phyloP scores from a whole-genome alignment of 2,329 filamentous ascomycete genomes.

The Nigrospora sphaerica region DNA sequence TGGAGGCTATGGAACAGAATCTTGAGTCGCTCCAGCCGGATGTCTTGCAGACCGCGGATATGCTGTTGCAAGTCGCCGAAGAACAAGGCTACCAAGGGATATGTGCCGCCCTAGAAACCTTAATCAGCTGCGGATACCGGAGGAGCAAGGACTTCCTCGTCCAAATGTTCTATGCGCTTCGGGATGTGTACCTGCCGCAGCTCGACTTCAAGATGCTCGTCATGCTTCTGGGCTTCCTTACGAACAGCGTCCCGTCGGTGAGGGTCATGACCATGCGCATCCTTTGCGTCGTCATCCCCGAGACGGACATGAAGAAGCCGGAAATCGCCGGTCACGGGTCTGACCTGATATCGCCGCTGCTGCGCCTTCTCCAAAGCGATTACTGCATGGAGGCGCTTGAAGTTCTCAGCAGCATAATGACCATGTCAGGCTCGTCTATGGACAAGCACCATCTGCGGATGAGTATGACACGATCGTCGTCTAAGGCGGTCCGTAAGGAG shows the following conservation, averaged over 20 bases:
- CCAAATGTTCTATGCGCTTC: conserved; percentile 67
- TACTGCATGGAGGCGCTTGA: conserved; percentile 88
- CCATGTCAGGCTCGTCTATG: conserved; percentile 84
- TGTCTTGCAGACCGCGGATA: conserved; percentile 56
- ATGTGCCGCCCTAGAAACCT: conserved; percentile 61
- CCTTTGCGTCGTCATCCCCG: conserved; percentile 74
- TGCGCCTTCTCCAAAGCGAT: conserved; percentile 85
- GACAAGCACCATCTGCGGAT: conserved; percentile 92
- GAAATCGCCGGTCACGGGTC: conserved; percentile 88
- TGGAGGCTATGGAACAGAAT: conserved; percentile 68
- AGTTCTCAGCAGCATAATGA: conserved; percentile 92
- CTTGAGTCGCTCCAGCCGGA: conserved; percentile 43
- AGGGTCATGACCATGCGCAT: conserved; percentile 91
- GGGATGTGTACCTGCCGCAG: conserved; percentile 71
- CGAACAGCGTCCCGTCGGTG: conserved; percentile 83
- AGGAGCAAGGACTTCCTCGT: conserved; percentile 68
- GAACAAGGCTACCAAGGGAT: conserved; percentile 62
- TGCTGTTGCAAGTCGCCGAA: conserved; percentile 67
- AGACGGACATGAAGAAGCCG: conserved; percentile 86
- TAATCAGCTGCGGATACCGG: conserved; percentile 59
- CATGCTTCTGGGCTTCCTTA: conserved; percentile 85
- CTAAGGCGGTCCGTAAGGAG: conserved; percentile 81
- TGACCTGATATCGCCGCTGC: conserved; percentile 86
- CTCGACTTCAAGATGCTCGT: conserved; percentile 80
- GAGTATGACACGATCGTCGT: conserved; percentile 92